Conservation (phyloP, 2,329 filamentous ascomycete species). For the Trichophyton equinum region DNA sequence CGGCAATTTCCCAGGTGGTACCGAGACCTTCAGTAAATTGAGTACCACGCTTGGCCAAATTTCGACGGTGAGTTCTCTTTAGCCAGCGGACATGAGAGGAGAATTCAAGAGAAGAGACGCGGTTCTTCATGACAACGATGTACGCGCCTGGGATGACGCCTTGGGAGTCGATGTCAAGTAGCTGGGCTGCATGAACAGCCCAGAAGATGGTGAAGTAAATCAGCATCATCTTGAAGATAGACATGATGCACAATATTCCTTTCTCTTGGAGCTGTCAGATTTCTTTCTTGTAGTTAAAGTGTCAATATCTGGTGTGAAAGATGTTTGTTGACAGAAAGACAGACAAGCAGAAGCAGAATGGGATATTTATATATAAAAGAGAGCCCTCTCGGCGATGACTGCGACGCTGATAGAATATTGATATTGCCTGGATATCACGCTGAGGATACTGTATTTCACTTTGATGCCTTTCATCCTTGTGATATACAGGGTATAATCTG, state of each 20-base stretch:
- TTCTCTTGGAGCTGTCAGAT: background rate
- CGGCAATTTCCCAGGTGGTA: conserved; percentile 6
- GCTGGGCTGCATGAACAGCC: conserved; percentile 9
- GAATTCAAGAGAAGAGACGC: conserved; percentile 9
- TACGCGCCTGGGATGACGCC: conserved; percentile 8
- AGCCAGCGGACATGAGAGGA: conserved; percentile 11
- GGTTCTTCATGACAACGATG: conserved; percentile 13
- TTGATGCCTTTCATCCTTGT: too few species aligned
- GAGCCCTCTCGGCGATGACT: background rate
- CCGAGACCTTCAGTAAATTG: conserved; percentile 9
- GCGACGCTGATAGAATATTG: too few species aligned
- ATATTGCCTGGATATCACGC: too few species aligned
- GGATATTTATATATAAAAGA: background rate
- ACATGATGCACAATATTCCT: conserved; percentile 8
- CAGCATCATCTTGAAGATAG: conserved; percentile 8
- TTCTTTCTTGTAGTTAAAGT: background rate
- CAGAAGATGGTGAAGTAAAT: conserved; percentile 11
- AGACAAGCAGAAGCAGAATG: background rate
- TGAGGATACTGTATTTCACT: too few species aligned
- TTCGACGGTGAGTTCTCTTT: conserved; percentile 6
- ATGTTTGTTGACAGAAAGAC: background rate
- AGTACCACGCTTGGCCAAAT: conserved; percentile 8
- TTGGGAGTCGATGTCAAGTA: conserved; percentile 5
- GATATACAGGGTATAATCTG: too few species aligned
- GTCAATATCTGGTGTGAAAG: background rate